Base-by-base conservation (phyloP, 2,329 filamentous ascomycete genomes). In the Scytalidium lignicola region DNA sequence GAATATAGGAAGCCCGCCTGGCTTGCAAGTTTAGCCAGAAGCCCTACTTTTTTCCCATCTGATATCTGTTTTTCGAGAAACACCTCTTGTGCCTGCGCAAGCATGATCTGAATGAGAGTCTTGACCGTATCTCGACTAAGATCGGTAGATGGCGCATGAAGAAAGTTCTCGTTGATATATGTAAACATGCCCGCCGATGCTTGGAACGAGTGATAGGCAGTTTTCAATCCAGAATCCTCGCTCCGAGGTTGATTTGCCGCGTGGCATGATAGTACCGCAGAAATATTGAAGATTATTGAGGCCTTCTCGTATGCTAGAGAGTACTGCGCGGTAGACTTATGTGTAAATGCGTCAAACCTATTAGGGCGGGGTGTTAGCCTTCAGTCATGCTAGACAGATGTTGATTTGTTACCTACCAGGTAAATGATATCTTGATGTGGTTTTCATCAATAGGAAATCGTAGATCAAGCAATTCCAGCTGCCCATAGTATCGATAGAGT, bases 211-310 rank as follows among this genome's bases (percentile, higher is more conserved):
- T 99, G 92, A 66, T 97, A 99, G 17, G 93, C 90, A 13, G 90
- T 92, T 73, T 99, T 99, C 65, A 97, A 80, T 28, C 92, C 92
- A 5, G 87, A 80, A 64, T 99, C 93, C 65, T 97, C 91, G 55
- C 88, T 87, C 44, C 93, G 84, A 59, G 93, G 91, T 70, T 99
- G 95, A 64, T 88, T 80, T 41, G 92, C 90, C 53, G 92, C 93
- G 76, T 99, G 90, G 64, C 92, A 96, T 47, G 92, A 97, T 18
- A 99, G 78, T 21, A 97, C 91, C 58, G 93, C 92, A 32, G 92
- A 95, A 58, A 99, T 99, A 70, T 99, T 99, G 78, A 99, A 99
- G 62, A 99, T 96, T 65, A 99, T 95, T 61, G 92, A 97, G 13
- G 93, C 93, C 67, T 99, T 99, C 69, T 99, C 93, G 67, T 95